Evolutionary conservation across 169 alveolate genomes (phyloP).

Genomic region (Fabrea salina): DNA sequence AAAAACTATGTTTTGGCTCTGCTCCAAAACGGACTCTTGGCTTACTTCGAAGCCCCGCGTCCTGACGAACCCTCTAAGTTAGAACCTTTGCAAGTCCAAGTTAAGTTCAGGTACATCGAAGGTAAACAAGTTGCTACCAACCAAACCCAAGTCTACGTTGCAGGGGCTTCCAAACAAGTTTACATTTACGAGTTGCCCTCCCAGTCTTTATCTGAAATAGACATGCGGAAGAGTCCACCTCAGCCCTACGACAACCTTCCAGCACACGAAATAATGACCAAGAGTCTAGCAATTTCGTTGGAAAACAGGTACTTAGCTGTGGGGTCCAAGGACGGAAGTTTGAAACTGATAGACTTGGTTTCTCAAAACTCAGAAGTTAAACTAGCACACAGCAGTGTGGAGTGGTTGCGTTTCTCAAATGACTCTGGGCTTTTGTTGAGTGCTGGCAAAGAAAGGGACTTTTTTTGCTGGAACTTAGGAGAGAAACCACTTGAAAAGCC

Average conservation of each 20-base stretch:
- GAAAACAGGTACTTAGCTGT: conserved; percentile 41
- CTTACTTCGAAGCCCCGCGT: conserved; percentile 17
- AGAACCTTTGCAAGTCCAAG: conserved; percentile 22
- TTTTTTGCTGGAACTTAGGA: conserved; percentile 64
- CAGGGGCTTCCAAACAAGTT: conserved; percentile 66
- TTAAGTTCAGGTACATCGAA: conserved; percentile 20
- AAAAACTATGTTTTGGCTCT: conserved; percentile 35
- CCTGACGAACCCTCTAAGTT: conserved; percentile 27
- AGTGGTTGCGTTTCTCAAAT: conserved; percentile 58
- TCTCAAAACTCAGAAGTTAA: conserved; percentile 40
- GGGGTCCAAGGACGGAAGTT: conserved; percentile 75
- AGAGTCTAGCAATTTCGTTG: conserved; percentile 28
- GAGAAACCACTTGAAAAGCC: conserved; percentile 49
- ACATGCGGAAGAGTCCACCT: conserved; percentile 51
- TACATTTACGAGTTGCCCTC: conserved; percentile 44
- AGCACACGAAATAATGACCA: conserved; percentile 38
- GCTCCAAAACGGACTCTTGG: conserved; percentile 15
- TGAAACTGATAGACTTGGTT: conserved; percentile 50
- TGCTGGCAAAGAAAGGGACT: conserved; percentile 72
- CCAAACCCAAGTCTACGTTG: conserved; percentile 35
- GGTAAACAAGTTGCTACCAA: conserved; percentile 55
- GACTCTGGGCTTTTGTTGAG: conserved; percentile 55
- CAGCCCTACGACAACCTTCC: conserved; percentile 66
- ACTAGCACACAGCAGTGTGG: conserved; percentile 68
- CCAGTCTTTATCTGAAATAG: conserved; percentile 47